Percentiles rank a stretch among this genome's conserved stretches.
phyloP scores from a whole-genome alignment of 1,284 basidiomycete species.

The Cutaneotrichosporon daszewskae region DNA sequence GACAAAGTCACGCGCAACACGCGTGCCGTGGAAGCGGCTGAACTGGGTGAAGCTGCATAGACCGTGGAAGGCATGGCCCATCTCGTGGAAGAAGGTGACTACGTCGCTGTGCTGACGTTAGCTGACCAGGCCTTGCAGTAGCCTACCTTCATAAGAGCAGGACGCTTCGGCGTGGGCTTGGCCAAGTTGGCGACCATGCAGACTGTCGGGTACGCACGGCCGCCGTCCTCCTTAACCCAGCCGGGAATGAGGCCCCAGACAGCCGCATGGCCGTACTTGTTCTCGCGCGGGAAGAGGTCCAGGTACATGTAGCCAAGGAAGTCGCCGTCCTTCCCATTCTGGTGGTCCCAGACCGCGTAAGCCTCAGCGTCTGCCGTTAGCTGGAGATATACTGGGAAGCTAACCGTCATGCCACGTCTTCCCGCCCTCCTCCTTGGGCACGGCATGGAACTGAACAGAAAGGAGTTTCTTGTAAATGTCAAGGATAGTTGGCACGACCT shows the following conservation, averaged over 20 bases:
- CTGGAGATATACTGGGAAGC: background rate
- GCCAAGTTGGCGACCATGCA: constrained; percentile 57
- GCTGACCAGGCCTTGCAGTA: constrained; percentile 36
- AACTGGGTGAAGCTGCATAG: constrained; percentile 66
- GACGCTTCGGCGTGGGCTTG: constrained; percentile 55
- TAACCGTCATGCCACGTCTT: constrained; percentile 15
- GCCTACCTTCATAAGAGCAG: constrained; percentile 76
- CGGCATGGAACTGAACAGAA: constrained; percentile 16
- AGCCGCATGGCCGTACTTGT: constrained; percentile 79
- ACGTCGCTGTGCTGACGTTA: background rate
- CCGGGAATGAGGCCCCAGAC: constrained; percentile 64
- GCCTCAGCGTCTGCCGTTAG: constrained; percentile 11
- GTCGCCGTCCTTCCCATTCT: constrained; percentile 55
- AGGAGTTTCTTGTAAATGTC: constrained; percentile 21
- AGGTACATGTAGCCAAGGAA: constrained; percentile 70
- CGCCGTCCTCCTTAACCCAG: constrained; percentile 14
- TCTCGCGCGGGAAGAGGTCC: constrained; percentile 78
- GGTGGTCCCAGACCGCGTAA: constrained; percentile 34
- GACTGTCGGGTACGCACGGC: constrained; percentile 43
- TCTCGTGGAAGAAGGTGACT: constrained; percentile 49
- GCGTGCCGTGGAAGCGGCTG: constrained; percentile 70
- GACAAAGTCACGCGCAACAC: constrained; percentile 61
- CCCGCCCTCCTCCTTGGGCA: constrained; percentile 12
- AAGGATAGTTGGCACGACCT: constrained; percentile 19
- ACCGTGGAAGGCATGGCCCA: constrained; percentile 83